These are phyloP conservation scores for Fusarium virguliforme DNA, from an alignment of 2,329 filamentous ascomycete genomes.

Conservation along the genomic window DNA sequence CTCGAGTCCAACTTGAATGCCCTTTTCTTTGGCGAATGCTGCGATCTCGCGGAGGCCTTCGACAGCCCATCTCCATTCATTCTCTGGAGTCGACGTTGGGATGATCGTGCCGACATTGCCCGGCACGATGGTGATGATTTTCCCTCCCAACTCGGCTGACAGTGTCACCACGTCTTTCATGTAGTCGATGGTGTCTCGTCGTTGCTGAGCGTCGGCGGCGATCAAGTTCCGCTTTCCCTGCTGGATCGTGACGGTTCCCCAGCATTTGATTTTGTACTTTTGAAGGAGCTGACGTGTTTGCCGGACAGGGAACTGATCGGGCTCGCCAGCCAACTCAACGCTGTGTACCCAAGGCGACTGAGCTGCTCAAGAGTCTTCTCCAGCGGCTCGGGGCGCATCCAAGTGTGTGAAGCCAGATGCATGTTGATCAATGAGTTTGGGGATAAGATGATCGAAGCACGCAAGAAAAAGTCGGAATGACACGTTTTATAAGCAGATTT, in stretches of 20 bases:
- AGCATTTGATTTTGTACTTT: slow-evolving; percentile 38
- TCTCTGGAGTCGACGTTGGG: slow-evolving; percentile 31
- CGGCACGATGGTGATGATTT: slow-evolving; percentile 34
- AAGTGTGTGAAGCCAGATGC: slow-evolving; percentile 44
- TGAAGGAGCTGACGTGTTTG: slow-evolving; percentile 29
- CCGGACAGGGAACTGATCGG: slow-evolving; percentile 13
- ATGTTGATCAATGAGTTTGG: slow-evolving; percentile 1
- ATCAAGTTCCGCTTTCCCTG: slow-evolving; percentile 41
- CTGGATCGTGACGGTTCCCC: slow-evolving; percentile 43
- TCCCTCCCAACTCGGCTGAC: slow-evolving; percentile 34
- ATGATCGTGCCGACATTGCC: slow-evolving; percentile 34
- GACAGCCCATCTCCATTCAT: slow-evolving; percentile 44
- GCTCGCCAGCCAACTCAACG: slow-evolving; percentile 39
- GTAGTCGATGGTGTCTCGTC: slow-evolving; percentile 34
- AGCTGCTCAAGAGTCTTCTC: slow-evolving; percentile 39
- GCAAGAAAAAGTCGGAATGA: not conserved
- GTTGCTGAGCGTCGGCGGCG: slow-evolving; percentile 31
- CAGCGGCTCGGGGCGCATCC: slow-evolving; percentile 43
- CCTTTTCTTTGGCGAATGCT: slow-evolving; percentile 24
- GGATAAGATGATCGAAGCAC: not conserved
- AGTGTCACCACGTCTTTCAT: slow-evolving; percentile 40
- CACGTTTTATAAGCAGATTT: not conserved
- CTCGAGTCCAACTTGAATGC: slow-evolving; percentile 39
- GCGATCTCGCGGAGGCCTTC: slow-evolving; percentile 36
- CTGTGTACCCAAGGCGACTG: slow-evolving; percentile 36